phyloP scores from a whole-genome alignment of 257 asterid species.

The Jaltomata sinuosa region DNA sequence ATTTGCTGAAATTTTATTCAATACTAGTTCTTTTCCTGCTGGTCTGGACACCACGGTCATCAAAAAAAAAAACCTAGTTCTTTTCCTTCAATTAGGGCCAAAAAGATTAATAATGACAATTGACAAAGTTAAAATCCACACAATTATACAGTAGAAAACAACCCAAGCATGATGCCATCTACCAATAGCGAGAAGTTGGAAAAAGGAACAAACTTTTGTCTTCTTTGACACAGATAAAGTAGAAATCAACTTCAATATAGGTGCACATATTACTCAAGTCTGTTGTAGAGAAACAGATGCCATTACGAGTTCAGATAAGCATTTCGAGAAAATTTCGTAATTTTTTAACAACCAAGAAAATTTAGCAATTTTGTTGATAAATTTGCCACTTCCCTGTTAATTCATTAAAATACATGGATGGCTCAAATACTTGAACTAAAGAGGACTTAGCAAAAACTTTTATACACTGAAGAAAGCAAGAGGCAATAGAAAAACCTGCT shows the following conservation, averaged over 20 bases:
- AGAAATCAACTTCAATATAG: background rate
- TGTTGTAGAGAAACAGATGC: background rate
- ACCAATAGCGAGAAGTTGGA: background rate
- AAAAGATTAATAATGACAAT: background rate
- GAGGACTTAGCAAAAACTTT: background rate
- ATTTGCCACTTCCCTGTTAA: background rate
- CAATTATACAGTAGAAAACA: background rate
- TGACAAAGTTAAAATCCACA: background rate
- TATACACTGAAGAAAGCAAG: background rate
- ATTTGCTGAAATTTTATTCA: background rate
- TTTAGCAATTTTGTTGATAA: background rate
- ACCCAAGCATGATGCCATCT: background rate
- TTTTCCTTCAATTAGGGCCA: background rate
- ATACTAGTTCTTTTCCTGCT: no score
- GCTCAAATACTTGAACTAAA: background rate
- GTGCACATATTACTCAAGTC: background rate
- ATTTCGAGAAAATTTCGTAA: background rate
- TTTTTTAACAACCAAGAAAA: background rate
- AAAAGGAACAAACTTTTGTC: background rate
- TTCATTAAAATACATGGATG: background rate
- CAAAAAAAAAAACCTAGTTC: no score
- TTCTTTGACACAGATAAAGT: background rate
- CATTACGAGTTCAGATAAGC: background rate
- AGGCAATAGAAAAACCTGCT: conserved; percentile 48
- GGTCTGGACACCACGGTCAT: no score